These are phyloP conservation scores for Rosa multiflora DNA, from an alignment of 306 rosid species.

Conservation along the genomic window DNA sequence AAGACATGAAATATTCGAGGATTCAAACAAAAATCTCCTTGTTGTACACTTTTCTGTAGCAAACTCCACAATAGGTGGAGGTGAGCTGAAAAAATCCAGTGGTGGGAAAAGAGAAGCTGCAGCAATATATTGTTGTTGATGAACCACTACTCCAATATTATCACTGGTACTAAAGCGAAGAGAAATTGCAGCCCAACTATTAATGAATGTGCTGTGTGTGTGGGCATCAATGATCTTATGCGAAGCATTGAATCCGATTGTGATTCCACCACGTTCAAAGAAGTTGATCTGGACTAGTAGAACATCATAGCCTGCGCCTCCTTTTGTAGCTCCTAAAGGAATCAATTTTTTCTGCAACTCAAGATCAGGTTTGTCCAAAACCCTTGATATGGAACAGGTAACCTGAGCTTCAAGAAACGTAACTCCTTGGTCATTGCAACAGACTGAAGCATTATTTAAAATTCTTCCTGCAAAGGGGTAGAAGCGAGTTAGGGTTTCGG, in stretches of 20 bases:
- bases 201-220: background rate
- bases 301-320: constrained; percentile 1
- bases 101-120: constrained; percentile 1
- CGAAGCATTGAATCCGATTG: background rate
- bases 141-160: background rate
- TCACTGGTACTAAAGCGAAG: background rate
- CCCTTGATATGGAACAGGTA: constrained; percentile 17
- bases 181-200: background rate
- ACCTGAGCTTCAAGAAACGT: constrained; percentile 27
- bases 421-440: constrained; percentile 47
- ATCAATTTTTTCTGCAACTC: constrained; percentile 9
- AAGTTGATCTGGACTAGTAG: constrained; percentile 40
- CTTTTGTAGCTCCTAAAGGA: constrained; percentile 17
- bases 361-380: constrained; percentile 18
- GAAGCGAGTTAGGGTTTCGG: constrained; percentile 40
- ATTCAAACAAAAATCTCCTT: constrained; percentile 40
- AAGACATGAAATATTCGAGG: constrained; percentile 26
- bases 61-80: background rate
- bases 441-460: constrained; percentile 27
- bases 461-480: constrained; percentile 50
- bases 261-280: background rate
- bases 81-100: background rate
- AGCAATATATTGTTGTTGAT: background rate
- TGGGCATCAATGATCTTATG: constrained; percentile 8
- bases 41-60: constrained; percentile 8